Percentiles rank a stretch among this genome's conserved stretches.
Evolutionary conservation across 345 rosid genomes (phyloP).

Genomic region (Gossypium ekmanianum): DNA sequence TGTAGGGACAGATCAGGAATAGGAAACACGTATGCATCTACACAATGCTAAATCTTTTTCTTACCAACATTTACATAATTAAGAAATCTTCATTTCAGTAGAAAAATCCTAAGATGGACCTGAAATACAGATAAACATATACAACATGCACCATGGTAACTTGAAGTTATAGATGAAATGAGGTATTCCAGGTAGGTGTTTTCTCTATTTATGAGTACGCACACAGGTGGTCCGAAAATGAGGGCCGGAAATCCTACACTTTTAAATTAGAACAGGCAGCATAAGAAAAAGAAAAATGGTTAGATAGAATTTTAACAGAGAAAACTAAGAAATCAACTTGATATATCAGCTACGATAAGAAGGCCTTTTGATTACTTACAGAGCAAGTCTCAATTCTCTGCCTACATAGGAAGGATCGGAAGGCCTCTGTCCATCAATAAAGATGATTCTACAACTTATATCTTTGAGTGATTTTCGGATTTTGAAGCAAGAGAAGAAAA

Average conservation of each 20-base stretch:
- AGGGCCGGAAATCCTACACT: neutral
- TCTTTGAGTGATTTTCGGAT: neutral
- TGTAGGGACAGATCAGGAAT: neutral
- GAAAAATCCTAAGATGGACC: neutral
- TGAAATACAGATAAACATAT: neutral
- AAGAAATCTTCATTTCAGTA: neutral
- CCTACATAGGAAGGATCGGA: neutral
- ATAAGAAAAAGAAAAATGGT: neutral
- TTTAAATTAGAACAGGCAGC: neutral
- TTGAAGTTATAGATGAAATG: neutral
- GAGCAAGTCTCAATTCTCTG: constrained; percentile 7
- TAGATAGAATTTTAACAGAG: neutral
- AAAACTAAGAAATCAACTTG: neutral
- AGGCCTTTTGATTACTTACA: constrained; percentile 13
- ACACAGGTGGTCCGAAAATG: neutral
- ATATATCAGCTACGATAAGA: neutral
- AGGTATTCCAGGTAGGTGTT: neutral
- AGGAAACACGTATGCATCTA: neutral
- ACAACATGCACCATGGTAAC: neutral
- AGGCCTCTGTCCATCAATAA: neutral
- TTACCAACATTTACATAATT: neutral
- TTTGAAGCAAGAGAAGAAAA: constrained; percentile 4
- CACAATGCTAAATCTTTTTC: neutral
- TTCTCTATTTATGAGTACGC: neutral
- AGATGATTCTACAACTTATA: neutral